Evolutionary conservation across 2,329 filamentous ascomycete species (phyloP).

Genomic region (Nemania abortiva): DNA sequence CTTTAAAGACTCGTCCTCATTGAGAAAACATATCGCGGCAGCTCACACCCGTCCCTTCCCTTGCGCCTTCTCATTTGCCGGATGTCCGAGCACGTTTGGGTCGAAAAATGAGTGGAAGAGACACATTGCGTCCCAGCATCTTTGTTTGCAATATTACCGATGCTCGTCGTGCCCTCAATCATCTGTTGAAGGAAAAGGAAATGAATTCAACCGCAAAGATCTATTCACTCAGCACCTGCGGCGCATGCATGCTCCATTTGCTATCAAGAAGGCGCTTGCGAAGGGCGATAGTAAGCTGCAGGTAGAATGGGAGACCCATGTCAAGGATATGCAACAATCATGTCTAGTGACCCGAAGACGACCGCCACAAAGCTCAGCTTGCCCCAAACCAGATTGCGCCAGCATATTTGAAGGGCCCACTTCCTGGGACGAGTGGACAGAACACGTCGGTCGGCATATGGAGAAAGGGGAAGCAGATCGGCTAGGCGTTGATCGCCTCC

Average conservation of each 20-base stretch:
- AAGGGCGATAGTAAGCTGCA: constrained; percentile 71
- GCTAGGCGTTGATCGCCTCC: constrained; percentile 68
- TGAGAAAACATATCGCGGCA: constrained; percentile 75
- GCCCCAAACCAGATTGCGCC: constrained; percentile 77
- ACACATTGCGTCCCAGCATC: constrained; percentile 90
- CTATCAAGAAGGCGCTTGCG: constrained; percentile 68
- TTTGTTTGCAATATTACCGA: constrained; percentile 75
- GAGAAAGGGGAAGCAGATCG: constrained; percentile 75
- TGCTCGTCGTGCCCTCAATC: constrained; percentile 70
- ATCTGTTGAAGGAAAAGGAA: constrained; percentile 58
- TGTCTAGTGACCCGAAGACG: constrained; percentile 78
- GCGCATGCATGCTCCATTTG: constrained; percentile 87
- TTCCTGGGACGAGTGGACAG: constrained; percentile 91
- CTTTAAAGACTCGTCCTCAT: constrained; percentile 74
- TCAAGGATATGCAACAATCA: constrained; percentile 77
- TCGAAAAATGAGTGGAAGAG: constrained; percentile 99
- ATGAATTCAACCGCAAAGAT: constrained; percentile 92
- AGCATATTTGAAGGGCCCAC: constrained; percentile 76
- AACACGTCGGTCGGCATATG: constrained; percentile 91
- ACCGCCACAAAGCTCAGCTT: constrained; percentile 78
- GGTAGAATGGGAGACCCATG: constrained; percentile 72
- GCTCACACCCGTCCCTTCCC: constrained; percentile 81
- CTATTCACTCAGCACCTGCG: constrained; percentile 94
- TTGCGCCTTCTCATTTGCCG: constrained; percentile 87
- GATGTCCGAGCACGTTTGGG: constrained; percentile 84